These are phyloP conservation scores for Erodium texanum DNA, from an alignment of 441 rosid species.

Conservation along the genomic window DNA sequence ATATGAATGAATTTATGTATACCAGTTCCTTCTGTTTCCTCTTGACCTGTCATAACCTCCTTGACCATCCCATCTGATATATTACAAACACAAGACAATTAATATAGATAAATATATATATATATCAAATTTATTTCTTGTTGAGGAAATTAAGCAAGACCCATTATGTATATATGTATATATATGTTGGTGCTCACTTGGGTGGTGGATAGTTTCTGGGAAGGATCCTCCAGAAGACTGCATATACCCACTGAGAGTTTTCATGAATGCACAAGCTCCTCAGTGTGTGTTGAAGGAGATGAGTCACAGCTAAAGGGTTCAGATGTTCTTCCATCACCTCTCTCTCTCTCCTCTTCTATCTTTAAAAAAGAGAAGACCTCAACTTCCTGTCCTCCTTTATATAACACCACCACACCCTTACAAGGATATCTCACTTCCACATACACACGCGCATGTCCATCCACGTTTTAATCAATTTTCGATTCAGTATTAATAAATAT, in stretches of 20 bases:
- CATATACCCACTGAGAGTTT: constrained; percentile 94
- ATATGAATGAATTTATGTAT: too few relatives aligned
- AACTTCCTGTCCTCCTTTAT: constrained; percentile 42
- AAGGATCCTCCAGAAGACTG: constrained; percentile 97
- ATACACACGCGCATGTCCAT: neutral
- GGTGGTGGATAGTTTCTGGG: constrained; percentile 98
- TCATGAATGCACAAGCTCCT: constrained; percentile 86
- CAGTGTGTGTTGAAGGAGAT: constrained; percentile 93
- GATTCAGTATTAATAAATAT: too few relatives aligned
- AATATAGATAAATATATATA: too few relatives aligned
- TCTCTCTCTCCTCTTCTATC: constrained; percentile 11
- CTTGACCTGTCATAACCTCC: constrained; percentile 93
- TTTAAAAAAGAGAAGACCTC: constrained; percentile 40
- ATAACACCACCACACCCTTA: constrained; percentile 27
- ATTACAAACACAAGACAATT: constrained; percentile 16
- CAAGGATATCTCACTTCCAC: constrained; percentile 25
- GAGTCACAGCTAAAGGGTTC: constrained; percentile 71
- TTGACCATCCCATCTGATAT: constrained; percentile 81
- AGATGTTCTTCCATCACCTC: constrained; percentile 68
- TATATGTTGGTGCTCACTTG: constrained; percentile 46
- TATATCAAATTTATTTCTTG: constrained; percentile 13
- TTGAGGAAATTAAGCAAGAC: constrained; percentile 11
- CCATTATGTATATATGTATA: neutral
- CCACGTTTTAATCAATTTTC: neutral
- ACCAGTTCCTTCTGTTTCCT: constrained; percentile 97